Evolutionary conservation across 345 rosid species (phyloP).

Genomic region (Sonneratia alba): DNA sequence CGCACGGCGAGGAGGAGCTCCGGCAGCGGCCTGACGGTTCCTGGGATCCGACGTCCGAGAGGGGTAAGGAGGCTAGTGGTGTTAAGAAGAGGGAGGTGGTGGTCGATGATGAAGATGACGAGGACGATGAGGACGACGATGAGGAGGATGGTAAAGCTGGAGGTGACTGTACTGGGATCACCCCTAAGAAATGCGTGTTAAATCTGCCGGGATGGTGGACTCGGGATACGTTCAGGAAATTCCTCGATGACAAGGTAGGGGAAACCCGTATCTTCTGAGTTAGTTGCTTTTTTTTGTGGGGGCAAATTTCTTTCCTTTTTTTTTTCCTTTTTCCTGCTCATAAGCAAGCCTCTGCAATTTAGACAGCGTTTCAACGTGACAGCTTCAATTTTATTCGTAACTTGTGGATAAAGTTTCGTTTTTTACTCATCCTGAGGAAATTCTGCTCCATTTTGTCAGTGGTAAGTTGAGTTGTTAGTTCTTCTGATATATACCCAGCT

Average conservation of each 20-base stretch:
- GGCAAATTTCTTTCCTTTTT: too few relatives aligned
- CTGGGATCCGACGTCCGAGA: conserved; percentile 96
- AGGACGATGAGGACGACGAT: conserved; percentile 11
- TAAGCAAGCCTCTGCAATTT: background rate
- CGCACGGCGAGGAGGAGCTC: conserved; percentile 87
- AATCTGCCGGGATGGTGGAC: conserved; percentile 73
- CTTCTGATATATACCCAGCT: background rate
- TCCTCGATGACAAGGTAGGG: conserved; percentile 53
- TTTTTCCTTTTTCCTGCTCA: background rate
- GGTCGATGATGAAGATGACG: conserved; percentile 18
- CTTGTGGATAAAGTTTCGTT: background rate
- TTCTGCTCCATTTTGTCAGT: background rate
- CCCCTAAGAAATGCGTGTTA: conserved; percentile 64
- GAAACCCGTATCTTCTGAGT: background rate
- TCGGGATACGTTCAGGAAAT: conserved; percentile 46
- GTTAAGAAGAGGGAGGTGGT: conserved; percentile 30
- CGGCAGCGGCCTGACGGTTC: conserved; percentile 62
- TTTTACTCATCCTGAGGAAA: background rate
- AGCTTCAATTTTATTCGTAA: background rate
- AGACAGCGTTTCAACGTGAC: background rate
- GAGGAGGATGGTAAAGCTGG: conserved; percentile 18
- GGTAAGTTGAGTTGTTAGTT: background rate
- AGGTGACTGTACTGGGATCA: conserved; percentile 23
- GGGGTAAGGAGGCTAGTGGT: conserved; percentile 54
- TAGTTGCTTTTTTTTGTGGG: too few relatives aligned